A percentile compares a stretch with the other conserved stretches of the same genome.
These are phyloP conservation scores for Cryphonectria japonica DNA, from an alignment of 2,329 filamentous ascomycete genomes.

Conservation along the genomic window DNA sequence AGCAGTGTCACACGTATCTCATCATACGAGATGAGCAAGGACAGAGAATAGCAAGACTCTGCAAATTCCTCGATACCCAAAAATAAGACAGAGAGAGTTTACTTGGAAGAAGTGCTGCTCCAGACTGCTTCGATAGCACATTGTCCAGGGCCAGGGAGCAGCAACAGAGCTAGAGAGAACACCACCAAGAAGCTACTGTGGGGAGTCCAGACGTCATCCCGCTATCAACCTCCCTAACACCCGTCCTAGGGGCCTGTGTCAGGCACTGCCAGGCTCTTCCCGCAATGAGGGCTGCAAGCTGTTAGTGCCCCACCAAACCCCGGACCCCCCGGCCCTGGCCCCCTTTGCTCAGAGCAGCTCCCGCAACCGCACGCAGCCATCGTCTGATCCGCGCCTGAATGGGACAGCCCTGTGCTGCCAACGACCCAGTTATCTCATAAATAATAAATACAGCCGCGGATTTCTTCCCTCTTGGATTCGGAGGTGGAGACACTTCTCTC, in stretches of 20 bases:
- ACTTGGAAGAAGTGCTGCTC: too few species aligned
- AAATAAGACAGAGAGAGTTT: too few species aligned
- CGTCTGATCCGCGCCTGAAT: neutral
- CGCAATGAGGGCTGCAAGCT: neutral
- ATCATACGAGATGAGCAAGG: neutral
- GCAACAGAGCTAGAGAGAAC: neutral
- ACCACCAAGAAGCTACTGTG: neutral
- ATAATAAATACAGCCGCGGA: neutral
- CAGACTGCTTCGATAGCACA: too few species aligned
- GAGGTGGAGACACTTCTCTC: neutral
- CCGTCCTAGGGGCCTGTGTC: neutral
- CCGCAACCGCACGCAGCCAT: conserved; percentile 2
- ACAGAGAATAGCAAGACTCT: neutral
- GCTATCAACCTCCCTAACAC: neutral
- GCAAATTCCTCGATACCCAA: too few species aligned
- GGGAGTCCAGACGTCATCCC: conserved; percentile 5
- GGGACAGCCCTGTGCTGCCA: neutral
- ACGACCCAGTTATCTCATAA: conserved; percentile 3
- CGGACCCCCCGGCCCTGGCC: neutral
- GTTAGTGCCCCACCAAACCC: conserved; percentile 7
- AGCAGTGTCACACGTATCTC: neutral
- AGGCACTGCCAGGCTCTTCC: neutral
- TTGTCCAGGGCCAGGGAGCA: neutral
- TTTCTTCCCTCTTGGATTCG: neutral
- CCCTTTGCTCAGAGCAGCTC: neutral